A percentile compares a stretch with the other conserved stretches of the same genome.
Conservation (phyloP, 352 stramenopile species). For the Globisporangium solare region DNA sequence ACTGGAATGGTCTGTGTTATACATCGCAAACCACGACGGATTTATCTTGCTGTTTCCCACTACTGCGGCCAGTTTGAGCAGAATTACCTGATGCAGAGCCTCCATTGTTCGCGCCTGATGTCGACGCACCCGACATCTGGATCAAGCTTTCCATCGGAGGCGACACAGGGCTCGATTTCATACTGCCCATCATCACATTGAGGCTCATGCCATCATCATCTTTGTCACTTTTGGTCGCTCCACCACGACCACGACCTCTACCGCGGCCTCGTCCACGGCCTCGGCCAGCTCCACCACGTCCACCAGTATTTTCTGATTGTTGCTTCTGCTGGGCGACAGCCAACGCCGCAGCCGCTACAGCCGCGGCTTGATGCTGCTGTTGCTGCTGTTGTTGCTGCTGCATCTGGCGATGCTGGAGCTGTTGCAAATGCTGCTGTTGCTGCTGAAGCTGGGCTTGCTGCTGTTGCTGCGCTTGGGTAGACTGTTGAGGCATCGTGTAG, state of each 20-base stretch:
- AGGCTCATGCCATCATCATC: slow-evolving; percentile 15
- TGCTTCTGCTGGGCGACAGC: slow-evolving; percentile 11
- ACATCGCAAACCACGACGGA: slow-evolving; percentile 17
- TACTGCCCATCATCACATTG: slow-evolving; percentile 16
- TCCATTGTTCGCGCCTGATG: slow-evolving; percentile 5
- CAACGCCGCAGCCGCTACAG: slow-evolving; percentile 7
- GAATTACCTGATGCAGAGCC: slow-evolving; percentile 14
- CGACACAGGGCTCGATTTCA: slow-evolving; percentile 21
- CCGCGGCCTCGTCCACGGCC: slow-evolving; percentile 13
- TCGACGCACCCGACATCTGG: slow-evolving; percentile 18
- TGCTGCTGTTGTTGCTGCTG: slow-evolving; percentile 42
- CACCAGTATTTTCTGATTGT: slow-evolving; percentile 8
- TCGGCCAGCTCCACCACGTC: slow-evolving; percentile 6
- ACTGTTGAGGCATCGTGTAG: slow-evolving; percentile 43
- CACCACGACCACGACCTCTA: slow-evolving; percentile 10
- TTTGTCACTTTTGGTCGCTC: slow-evolving; percentile 18
- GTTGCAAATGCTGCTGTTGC: slow-evolving; percentile 23
- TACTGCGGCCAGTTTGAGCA: slow-evolving; percentile 3
- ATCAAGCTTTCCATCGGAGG: slow-evolving; percentile 33
- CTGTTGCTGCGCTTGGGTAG: slow-evolving; percentile 32
- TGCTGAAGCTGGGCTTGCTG: slow-evolving; percentile 23
- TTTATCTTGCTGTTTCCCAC: slow-evolving; percentile 18
- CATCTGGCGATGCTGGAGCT: slow-evolving; percentile 27
- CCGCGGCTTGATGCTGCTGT: slow-evolving; percentile 18
- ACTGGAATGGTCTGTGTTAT: slow-evolving; percentile 18